A percentile compares a stretch with the other conserved stretches of the same genome.
phyloP scores from a whole-genome alignment of 2,329 filamentous ascomycete species.

The Ceratocystis papillata region DNA sequence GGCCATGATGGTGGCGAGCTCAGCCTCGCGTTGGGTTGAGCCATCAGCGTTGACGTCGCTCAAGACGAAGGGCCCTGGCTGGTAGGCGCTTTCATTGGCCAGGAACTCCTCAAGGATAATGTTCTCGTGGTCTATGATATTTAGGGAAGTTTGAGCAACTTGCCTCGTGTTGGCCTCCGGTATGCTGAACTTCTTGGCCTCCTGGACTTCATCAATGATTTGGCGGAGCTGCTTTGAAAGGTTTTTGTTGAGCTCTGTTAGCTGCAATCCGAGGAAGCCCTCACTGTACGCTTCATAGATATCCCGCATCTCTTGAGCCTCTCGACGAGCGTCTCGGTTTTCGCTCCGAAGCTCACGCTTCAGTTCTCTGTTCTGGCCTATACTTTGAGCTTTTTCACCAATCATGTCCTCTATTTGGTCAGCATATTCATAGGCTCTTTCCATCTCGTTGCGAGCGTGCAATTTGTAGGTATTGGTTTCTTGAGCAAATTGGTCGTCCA shows the following conservation, averaged over 20 bases:
- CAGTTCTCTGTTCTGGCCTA: background rate
- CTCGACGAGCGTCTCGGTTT: background rate
- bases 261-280: background rate
- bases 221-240: background rate
- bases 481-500: too few relatives aligned
- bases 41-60: background rate
- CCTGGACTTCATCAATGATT: background rate
- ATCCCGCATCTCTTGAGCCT: background rate
- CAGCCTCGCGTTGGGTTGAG: background rate
- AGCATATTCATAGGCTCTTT: too few relatives aligned
- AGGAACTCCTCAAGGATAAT: background rate
- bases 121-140: background rate
- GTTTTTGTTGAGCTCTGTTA: background rate
- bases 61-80: background rate
- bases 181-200: background rate
- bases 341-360: background rate
- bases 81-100: background rate
- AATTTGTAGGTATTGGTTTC: too few relatives aligned
- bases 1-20: background rate
- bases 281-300: background rate
- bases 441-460: too few relatives aligned
- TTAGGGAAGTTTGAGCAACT: background rate
- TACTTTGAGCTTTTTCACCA: background rate
- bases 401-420: too few relatives aligned
- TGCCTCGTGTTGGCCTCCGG: background rate